Base-by-base conservation (phyloP, 352 stramenopile genomes). In the Nothophytophthora sp. region DNA sequence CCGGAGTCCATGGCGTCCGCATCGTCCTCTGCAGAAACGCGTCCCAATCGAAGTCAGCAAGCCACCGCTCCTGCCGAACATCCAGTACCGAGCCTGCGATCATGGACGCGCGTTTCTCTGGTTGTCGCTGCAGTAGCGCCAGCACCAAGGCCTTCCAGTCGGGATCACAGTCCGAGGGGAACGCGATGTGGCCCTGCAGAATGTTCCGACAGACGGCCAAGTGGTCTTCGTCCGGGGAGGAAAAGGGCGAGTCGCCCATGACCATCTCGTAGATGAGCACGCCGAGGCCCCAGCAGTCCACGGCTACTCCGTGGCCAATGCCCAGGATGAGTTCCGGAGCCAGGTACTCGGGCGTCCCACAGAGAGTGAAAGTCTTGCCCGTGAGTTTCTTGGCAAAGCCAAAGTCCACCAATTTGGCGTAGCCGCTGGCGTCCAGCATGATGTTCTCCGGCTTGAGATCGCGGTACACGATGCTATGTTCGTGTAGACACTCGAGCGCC, bases 241-340 rank as follows among this genome's bases (percentile, higher is more conserved):
- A 95, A 55, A 98, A 98, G 11, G 95, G 95, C 16, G 95, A 95
- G 68, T 98, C 90, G 12, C 95, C 95, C 3, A 91, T 86, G 4
- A 98, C 75, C 96, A 99, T 98, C 68, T 98, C 94, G 63, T 96
- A 99, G 35, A 98, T 85, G 16, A 99, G 61, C 35, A 98, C 96
- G 27, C 95, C 96, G 41, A 99, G 70, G 15, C 94, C 97, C 96
- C 96, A 99, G 76, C 90, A 98, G 69, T 98, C 92, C 4, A 97
- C 90, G n/a, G 84, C 93, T 39, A 91, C 87, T 35, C 68, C 68
- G 43, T 94, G 83, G 16, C 83, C 83, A 32, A 91, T 91, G 52
- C 89, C 89, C 0, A 92, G 69, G 39, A 94, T 63, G 27, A 98
- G 88, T 62, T 97, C 90, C 0, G 90, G 88, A 12, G 89, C 73